Evolutionary conservation across 257 asterid species (phyloP).

Genomic region (Solanum acaule): DNA sequence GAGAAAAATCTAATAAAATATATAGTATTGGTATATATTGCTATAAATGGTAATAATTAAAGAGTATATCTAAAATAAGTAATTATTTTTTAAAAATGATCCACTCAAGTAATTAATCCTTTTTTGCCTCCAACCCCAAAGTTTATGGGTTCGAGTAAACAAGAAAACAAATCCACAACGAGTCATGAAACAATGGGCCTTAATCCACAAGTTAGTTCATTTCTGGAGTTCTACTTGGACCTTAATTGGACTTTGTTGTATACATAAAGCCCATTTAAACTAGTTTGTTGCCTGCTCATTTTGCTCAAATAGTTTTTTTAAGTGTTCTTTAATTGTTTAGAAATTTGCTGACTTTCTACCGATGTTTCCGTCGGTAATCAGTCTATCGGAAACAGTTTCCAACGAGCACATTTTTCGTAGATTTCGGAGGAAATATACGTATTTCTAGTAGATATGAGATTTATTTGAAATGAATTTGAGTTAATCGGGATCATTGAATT

Average conservation of each 20-base stretch:
- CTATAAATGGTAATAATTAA: no score
- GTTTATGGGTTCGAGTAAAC: neutral
- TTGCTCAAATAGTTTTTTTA: neutral
- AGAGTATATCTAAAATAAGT: no score
- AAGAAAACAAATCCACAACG: no score
- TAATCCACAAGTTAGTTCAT: neutral
- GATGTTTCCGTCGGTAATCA: neutral
- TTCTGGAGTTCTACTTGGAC: neutral
- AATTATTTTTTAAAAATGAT: no score
- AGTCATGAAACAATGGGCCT: neutral
- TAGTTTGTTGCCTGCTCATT: neutral
- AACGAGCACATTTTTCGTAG: neutral
- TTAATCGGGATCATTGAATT: neutral
- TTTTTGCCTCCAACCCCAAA: neutral
- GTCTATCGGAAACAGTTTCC: neutral
- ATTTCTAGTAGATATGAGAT: neutral
- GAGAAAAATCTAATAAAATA: no score
- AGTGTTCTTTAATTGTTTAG: neutral
- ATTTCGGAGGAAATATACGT: neutral
- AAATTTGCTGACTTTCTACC: neutral
- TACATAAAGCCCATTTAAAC: neutral
- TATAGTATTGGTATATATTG: no score
- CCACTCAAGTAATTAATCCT: no score
- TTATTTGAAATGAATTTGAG: neutral
- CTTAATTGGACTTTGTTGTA: neutral